phyloP scores from a whole-genome alignment of 2,329 filamentous ascomycete species.

The Fusarium sacchari region DNA sequence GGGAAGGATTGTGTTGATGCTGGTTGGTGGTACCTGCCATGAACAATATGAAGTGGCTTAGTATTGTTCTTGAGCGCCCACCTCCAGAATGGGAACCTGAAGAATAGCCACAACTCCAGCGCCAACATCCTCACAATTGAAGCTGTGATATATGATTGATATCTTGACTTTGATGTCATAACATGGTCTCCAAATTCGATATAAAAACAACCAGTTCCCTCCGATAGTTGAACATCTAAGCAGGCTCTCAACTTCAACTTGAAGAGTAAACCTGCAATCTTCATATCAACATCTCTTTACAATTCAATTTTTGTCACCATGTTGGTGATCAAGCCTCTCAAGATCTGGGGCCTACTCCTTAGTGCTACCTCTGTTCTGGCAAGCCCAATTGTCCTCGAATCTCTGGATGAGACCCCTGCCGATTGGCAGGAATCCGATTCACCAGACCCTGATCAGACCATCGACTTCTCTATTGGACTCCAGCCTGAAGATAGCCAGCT shows the following conservation, averaged over 20 bases:
- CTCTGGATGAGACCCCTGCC: conserved; percentile 25
- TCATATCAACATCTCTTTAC: not conserved
- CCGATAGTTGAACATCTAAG: not conserved
- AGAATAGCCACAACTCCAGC: conserved; percentile 13
- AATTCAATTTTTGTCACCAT: not conserved
- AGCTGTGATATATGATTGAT: not conserved
- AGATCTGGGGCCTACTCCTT: conserved; percentile 19
- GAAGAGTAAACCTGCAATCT: not conserved
- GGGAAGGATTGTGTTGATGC: conserved; percentile 14
- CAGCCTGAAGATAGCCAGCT: conserved; percentile 35
- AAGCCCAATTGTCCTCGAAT: conserved; percentile 37
- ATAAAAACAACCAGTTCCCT: conserved; percentile 24
- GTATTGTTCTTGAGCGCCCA: conserved; percentile 40
- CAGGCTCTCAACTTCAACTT: not conserved
- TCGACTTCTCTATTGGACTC: conserved; percentile 48
- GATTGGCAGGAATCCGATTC: conserved; percentile 39
- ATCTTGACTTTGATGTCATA: not conserved
- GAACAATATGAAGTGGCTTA: conserved; percentile 41
- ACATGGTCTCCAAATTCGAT: not conserved
- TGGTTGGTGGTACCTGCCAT: conserved; percentile 25
- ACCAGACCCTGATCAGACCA: conserved; percentile 26
- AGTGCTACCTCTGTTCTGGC: conserved; percentile 1
- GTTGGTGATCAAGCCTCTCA: conserved; percentile 16
- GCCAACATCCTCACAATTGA: not conserved
- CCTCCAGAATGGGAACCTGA: conserved; percentile 4